Evolutionary conservation across 1,284 basidiomycete species (phyloP), one percentile per base, ranked within the genome.

Genomic region (Cryptococcus deneoformans): DNA sequence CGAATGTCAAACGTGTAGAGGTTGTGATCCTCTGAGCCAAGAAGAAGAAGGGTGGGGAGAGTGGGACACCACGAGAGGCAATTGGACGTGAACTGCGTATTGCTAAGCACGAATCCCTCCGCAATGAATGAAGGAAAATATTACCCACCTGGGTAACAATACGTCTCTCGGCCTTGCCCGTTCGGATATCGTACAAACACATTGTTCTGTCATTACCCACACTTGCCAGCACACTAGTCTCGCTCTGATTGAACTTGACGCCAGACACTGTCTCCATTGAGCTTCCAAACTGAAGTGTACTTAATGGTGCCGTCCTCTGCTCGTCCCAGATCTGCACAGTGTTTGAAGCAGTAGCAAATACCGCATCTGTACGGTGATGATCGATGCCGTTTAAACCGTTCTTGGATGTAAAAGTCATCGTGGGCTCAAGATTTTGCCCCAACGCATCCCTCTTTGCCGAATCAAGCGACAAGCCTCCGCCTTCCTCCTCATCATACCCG

Each of bases 261-360:
- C 86, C 83, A 16, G 88, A 87, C 57, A 97, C 86, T 1, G 88
- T 94, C 81, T 95, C 95, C 37, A 85, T 85, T 34, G 90, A 86
- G 16, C 86, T 87, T 12, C 89, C 86, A 72, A 92, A 91, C 9
- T 87, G 87, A 62, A 96, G 80, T 65, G 90, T 87, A 51, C 89
- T 89, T 50, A 92, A 80, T 7, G 90, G 86, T 5, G 86, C 84
- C 59, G 78, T 77, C 86, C 91, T 91, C 48, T 88, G 93, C 77
- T 98, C 90, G 70, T 99, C 96, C 96, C 96, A 99, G 65, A 98
- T 83, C 75, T 99, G 95, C 10, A 99, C 93, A 34, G 85, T 83
- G 68, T 88, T 92, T 1, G 92, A 95, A 2, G 92, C 93, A 0
- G 95, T 96, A 0, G 93, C 95, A 68, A 99, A 99, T 4, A 94